These are phyloP conservation scores for Triticum timopheevii DNA, from an alignment of 176 grass and related monocot genomes.

Conservation along the genomic window DNA sequence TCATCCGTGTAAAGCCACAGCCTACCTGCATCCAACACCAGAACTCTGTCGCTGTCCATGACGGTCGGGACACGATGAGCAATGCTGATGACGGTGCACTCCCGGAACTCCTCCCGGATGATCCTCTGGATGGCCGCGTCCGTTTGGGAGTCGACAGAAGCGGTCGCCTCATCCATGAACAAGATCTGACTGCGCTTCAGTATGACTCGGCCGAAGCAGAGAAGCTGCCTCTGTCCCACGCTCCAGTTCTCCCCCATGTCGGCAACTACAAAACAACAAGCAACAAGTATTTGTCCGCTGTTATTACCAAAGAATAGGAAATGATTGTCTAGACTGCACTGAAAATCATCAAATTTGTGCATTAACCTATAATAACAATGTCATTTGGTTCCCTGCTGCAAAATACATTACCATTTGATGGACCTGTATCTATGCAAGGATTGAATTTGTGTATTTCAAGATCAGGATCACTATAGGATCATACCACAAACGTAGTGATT, in stretches of 20 bases:
- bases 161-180: conserved; percentile 95
- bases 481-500: not conserved
- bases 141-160: conserved; percentile 84
- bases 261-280: conserved; percentile 46
- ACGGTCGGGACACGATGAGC: conserved; percentile 88
- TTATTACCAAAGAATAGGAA: not conserved
- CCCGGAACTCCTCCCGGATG: conserved; percentile 71
- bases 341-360: not conserved
- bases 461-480: not conserved
- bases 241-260: conserved; percentile 99
- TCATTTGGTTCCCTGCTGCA: too few species aligned
- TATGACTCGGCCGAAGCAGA: conserved; percentile 82
- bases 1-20: not conserved
- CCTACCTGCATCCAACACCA: conserved; percentile 89
- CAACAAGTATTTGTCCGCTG: not conserved
- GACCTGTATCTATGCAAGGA: not conserved
- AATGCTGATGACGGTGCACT: conserved; percentile 85
- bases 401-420: too few species aligned
- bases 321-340: not conserved
- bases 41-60: conserved; percentile 83
- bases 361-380: not conserved
- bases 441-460: not conserved
- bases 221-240: conserved; percentile 84
- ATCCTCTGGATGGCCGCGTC: conserved; percentile 83
- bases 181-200: conserved; percentile 71